Percentiles rank a stretch among this genome's conserved stretches.
Evolutionary conservation across 306 rosid species (phyloP).

Genomic region (Begonia fuchsioides): DNA sequence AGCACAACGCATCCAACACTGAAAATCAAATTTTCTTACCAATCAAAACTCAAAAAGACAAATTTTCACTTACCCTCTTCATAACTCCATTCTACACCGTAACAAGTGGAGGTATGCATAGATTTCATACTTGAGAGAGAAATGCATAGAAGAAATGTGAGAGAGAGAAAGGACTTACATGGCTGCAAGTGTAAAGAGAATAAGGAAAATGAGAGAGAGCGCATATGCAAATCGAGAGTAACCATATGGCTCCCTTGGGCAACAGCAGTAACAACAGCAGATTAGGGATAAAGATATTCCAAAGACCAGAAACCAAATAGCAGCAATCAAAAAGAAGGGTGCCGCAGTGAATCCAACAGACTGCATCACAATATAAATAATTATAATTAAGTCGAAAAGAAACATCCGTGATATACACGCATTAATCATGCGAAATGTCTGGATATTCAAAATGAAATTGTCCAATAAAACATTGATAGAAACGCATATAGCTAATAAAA

Average conservation of each 20-base stretch:
- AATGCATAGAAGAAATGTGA: background rate
- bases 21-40: background rate
- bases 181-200: conserved; percentile 52
- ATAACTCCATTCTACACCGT: too few species aligned
- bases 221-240: conserved; percentile 42
- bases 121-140: background rate
- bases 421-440: too few species aligned
- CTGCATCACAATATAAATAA: conserved; percentile 24
- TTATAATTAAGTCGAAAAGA: conserved; percentile 5
- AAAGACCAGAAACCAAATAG: conserved; percentile 52
- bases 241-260: conserved; percentile 31
- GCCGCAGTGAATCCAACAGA: conserved; percentile 55
- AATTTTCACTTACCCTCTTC: too few species aligned
- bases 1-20: conserved; percentile 65
- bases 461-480: too few species aligned
- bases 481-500: too few species aligned
- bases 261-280: conserved; percentile 47
- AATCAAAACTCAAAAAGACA: too few species aligned
- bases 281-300: conserved; percentile 26
- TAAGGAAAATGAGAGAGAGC: conserved; percentile 38
- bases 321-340: conserved; percentile 40
- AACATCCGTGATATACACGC: background rate
- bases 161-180: conserved; percentile 27
- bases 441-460: too few species aligned
- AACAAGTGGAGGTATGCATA: too few species aligned